Percentiles rank a stretch among this genome's conserved stretches.
Conservation (phyloP, 1,139 yeast species). For the Candida tunisiensis region DNA sequence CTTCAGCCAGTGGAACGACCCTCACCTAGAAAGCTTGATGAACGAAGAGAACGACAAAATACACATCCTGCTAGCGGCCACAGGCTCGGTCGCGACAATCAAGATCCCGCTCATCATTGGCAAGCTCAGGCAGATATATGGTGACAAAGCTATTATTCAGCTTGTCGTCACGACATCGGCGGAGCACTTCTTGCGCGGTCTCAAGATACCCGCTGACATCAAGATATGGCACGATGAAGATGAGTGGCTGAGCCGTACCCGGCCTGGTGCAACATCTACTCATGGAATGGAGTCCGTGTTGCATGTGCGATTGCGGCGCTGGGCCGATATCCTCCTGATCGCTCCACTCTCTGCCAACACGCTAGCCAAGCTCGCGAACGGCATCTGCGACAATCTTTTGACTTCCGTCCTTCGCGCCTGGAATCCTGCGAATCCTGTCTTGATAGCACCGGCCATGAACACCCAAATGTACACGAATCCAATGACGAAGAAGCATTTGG, state of each 20-base stretch:
- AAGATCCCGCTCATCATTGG: slow-evolving; percentile 79
- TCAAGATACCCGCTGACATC: slow-evolving; percentile 65
- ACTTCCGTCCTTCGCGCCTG: slow-evolving; percentile 77
- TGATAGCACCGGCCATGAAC: slow-evolving; percentile 96
- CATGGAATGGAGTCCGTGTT: slow-evolving; percentile 52
- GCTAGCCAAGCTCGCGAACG: slow-evolving; percentile 77
- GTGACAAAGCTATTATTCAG: slow-evolving; percentile 58
- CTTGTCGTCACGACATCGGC: slow-evolving; percentile 74
- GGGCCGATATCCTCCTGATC: slow-evolving; percentile 88
- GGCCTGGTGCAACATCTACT: slow-evolving; percentile 5
- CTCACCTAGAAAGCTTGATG: too few species aligned
- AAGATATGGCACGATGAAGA: slow-evolving; percentile 91
- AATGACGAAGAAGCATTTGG: slow-evolving; percentile 69
- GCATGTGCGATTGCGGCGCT: slow-evolving; percentile 76
- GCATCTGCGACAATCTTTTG: slow-evolving; percentile 75
- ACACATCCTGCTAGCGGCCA: slow-evolving; percentile 78
- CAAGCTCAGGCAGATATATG: slow-evolving; percentile 60
- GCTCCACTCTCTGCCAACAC: slow-evolving; percentile 95
- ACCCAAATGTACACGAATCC: slow-evolving; percentile 94
- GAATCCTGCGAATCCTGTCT: slow-evolving; percentile 75
- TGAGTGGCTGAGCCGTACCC: slow-evolving; percentile 51
- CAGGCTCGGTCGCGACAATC: slow-evolving; percentile 94
- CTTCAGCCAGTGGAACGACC: too few species aligned
- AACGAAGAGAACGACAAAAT: slow-evolving; percentile 29
- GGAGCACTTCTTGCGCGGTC: slow-evolving; percentile 62